Base-by-base conservation (phyloP, 1,139 yeast genomes). In the Blastobotrys arbuscula region DNA sequence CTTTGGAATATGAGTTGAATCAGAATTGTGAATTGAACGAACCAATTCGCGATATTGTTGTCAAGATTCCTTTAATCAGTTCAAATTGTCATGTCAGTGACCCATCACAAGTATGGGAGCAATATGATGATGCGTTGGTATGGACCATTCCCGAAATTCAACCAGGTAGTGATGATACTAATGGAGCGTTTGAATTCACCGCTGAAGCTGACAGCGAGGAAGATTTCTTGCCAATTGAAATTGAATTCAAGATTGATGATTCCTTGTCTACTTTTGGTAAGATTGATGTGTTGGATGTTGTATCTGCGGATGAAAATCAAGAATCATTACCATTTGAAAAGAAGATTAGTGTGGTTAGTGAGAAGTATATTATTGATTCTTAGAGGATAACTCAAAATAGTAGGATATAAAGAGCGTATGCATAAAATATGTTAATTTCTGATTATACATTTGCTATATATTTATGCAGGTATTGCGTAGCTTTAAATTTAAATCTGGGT, bases 181-280 rank as follows among this genome's bases (percentile, higher is more conserved):
- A 78, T 42, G 96, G 95, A 21, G 80, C 89, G 37, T 82, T 92
- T 66, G 95, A 87, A 64, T 83, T 90, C 63, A 68, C 82, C 13
- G 79, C 89, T 52, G 84, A 82, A 55, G 85, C 83, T 8, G 81
- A 74, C 44, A 81, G 79, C 53, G 97, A 92, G 67, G 96, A 89
- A 55, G 77, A 82, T 19, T 74, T 92, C 61, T 90, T 89, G 85
- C 98, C 98, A 54, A 81, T 92, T 76, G 79, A 79, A 58, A 77
- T 87, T 37, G 67, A 70, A 48, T 81, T 82, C 64, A 56, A 57
- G 20, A 65, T 69, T 42, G 61, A 63, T 41, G 71, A 65, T 21
- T 64, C 66, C 36, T 48, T 58, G 34, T 56, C 66, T 34, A 70
- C 76, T 19, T 63, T 76, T 49, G 77, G 79, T 48, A 68, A 70